A percentile compares a stretch with the other conserved stretches of the same genome.
Evolutionary conservation across 2,329 filamentous ascomycete species (phyloP).

Genomic region (Stagonosporopsis vannaccii): DNA sequence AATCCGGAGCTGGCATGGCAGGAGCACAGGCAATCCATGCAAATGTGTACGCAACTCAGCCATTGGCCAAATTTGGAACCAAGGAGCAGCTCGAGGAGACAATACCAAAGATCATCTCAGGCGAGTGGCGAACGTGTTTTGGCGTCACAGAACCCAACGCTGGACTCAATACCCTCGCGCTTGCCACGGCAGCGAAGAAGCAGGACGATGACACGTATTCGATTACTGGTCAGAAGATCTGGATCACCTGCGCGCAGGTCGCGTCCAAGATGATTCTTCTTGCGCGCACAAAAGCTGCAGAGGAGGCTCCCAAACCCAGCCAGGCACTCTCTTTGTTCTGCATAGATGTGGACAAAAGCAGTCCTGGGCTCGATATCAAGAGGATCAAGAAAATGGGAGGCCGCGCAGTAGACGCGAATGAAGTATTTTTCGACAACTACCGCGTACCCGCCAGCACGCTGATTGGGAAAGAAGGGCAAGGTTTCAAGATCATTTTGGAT

Average conservation of each 20-base stretch:
- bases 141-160: slow-evolving; percentile 86
- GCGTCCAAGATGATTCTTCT: slow-evolving; percentile 84
- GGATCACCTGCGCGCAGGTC: slow-evolving; percentile 86
- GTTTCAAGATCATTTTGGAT: slow-evolving; percentile 71
- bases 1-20: slow-evolving; percentile 81
- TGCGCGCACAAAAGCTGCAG: slow-evolving; percentile 74
- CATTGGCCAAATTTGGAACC: slow-evolving; percentile 75
- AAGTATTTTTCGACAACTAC: slow-evolving; percentile 88
- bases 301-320: slow-evolving; percentile 72
- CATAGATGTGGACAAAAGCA: slow-evolving; percentile 72
- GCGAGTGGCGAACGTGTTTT: slow-evolving; percentile 77
- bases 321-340: slow-evolving; percentile 82
- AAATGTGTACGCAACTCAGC: slow-evolving; percentile 78
- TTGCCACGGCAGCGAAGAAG: slow-evolving; percentile 58
- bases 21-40: slow-evolving; percentile 66
- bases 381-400: slow-evolving; percentile 88
- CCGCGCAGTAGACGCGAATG: slow-evolving; percentile 81
- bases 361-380: slow-evolving; percentile 70
- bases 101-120: slow-evolving; percentile 74
- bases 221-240: slow-evolving; percentile 83
- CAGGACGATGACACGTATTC: slow-evolving; percentile 67
- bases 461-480: slow-evolving; percentile 75
- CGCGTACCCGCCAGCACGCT: slow-evolving; percentile 68
- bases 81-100: slow-evolving; percentile 68
- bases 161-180: slow-evolving; percentile 77